Evolutionary conservation across 768 basidiomycete genomes (phyloP), one percentile per base, ranked within the genome.

Genomic region (Wakefieldia striispora): DNA sequence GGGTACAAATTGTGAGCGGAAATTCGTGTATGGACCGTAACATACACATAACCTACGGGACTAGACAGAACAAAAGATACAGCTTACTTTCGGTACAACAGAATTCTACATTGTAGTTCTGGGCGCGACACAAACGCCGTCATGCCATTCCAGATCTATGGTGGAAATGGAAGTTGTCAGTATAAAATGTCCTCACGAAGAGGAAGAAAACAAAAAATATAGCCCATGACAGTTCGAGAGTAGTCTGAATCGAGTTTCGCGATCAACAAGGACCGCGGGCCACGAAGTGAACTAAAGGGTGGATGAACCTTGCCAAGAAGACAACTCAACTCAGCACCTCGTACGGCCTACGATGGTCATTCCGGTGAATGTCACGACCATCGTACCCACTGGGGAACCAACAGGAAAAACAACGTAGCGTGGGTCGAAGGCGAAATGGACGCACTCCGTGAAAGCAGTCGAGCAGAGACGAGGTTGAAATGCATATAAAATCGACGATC

Each of bases 181-280:
- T 29, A 29, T 14, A 4, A 2, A 23, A 4, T 7, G 1, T 43
- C 62, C 57, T 62, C 62, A 34, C 47, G 14, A 67, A 42, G 54
- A 49, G 50, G 47, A 16, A 21, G 6, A 16, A 4, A 17, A 16
- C 19, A 40, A 45, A 43, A 52, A 53, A 42, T 5, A 44, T n/a
- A 35, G 29, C 27, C n/a, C 50, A 56, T 19, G 43, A 64, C 61
- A 67, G 57, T 21, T 51, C 51, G 24, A 65, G 60, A 67, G 51
- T 69, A 69, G 69, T 67, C 67, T 67, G 67, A 70, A 57, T 69
- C 63, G 61, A 67, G 67, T 70, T 63, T 51, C 56, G 39, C 47
- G 14, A 38, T 33, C 41, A 40, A 39, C 47, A 7, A 45, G 29
- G 38, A 49, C 44, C 41, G 20, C 47, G 67, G 51, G 57, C 65